phyloP scores from a whole-genome alignment of 1,139 yeast species.

The Blastobotrys aristatus region DNA sequence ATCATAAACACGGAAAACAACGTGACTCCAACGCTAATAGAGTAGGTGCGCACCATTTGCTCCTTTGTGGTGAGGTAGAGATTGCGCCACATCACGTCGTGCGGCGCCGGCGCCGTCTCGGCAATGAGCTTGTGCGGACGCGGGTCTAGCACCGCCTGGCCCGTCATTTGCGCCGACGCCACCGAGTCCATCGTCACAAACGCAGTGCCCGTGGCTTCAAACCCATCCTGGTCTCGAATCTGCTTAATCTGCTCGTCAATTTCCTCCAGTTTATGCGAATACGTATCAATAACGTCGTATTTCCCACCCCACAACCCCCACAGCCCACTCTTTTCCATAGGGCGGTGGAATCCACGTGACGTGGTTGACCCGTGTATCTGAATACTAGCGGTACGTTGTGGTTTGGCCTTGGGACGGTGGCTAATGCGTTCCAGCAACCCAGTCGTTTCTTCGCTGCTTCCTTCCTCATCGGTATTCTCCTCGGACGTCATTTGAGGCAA shows the following conservation, averaged over 20 bases:
- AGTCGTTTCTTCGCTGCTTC: neutral
- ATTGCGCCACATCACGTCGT: conserved; percentile 79
- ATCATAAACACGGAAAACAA: conserved; percentile 61
- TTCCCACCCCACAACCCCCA: conserved; percentile 49
- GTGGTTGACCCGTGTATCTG: neutral
- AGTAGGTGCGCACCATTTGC: conserved; percentile 53
- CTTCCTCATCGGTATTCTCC: conserved; percentile 13
- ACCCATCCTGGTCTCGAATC: conserved; percentile 42
- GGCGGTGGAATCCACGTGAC: conserved; percentile 32
- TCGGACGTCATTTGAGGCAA: conserved; percentile 9
- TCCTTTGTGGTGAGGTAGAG: conserved; percentile 55
- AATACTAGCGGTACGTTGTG: neutral
- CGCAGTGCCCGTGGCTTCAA: conserved; percentile 48
- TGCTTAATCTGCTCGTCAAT: conserved; percentile 53
- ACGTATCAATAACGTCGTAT: conserved; percentile 62
- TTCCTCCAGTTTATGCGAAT: conserved; percentile 49
- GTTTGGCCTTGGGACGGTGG: too few relatives aligned
- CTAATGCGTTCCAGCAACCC: neutral
- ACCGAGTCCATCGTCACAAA: conserved; percentile 83
- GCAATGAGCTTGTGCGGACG: conserved; percentile 68
- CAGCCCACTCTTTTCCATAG: conserved; percentile 41
- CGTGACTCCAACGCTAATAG: conserved; percentile 60
- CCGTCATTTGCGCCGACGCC: conserved; percentile 84
- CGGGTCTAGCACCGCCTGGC: conserved; percentile 83
- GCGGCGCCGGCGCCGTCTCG: conserved; percentile 80